A percentile compares a stretch with the other conserved stretches of the same genome.
Conservation (phyloP, 257 asterid genomes). For the Mitragyna speciosa region DNA sequence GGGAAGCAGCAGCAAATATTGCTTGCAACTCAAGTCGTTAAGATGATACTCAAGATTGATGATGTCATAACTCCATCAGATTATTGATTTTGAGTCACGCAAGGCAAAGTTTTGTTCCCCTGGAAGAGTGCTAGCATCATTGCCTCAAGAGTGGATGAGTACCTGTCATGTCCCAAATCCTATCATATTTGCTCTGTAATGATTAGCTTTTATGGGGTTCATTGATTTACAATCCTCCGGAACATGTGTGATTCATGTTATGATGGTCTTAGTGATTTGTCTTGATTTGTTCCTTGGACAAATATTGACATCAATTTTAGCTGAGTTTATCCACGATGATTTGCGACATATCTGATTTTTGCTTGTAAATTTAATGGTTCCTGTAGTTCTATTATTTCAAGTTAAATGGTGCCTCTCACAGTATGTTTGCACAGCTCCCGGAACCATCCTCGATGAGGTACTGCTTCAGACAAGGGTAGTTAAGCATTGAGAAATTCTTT, state of each 20-base stretch:
- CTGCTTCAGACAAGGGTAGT: background rate
- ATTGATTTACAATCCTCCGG: background rate
- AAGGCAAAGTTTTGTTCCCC: background rate
- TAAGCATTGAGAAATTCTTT: background rate
- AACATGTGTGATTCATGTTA: background rate
- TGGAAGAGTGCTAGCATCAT: background rate
- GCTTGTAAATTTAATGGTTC: background rate
- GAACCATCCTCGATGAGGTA: too few relatives aligned
- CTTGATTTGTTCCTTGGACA: constrained; percentile 7
- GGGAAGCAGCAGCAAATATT: constrained; percentile 88
- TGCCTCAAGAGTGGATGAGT: background rate
- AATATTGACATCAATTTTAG: background rate
- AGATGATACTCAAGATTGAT: constrained; percentile 88
- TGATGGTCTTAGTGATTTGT: background rate
- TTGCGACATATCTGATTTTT: background rate
- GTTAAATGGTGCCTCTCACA: constrained; percentile 2
- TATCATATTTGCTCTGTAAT: background rate
- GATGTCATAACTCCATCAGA: constrained; percentile 79
- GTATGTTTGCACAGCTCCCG: background rate
- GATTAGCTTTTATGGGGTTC: background rate
- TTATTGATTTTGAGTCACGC: constrained; percentile 32
- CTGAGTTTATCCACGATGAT: background rate
- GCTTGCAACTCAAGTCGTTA: constrained; percentile 83
- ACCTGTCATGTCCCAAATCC: background rate
- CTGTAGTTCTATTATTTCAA: background rate